Base-by-base conservation (phyloP, 2,329 filamentous ascomycete species). In the Aspergillus caelatus region DNA sequence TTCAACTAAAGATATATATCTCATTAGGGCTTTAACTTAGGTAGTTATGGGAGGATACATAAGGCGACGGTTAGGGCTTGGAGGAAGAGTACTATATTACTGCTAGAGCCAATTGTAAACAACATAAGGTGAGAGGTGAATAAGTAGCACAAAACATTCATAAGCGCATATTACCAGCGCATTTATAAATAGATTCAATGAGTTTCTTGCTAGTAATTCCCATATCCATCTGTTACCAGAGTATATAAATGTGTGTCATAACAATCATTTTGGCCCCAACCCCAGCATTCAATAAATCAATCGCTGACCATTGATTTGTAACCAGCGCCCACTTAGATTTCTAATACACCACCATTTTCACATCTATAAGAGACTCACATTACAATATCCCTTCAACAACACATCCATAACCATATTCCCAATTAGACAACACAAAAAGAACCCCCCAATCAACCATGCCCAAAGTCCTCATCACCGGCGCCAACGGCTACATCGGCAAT, bases 401-500 rank as follows among this genome's bases (percentile, higher is more conserved):
- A 36, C 3, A 4, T 26, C 26, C 26, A 26, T 26, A 16, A 36
- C 12, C 34, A 5, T 50, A 9, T 16, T 4, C 23, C 11, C 1
- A 19, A 19, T 8, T 16, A 10, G 5, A 16, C 8, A 50, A 30
- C 11, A 19, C 14, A 19, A 30, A 14, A 26, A 26, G 4, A 26
- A 26, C 3, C 2, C 3, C 6, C 5, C 1, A 50, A 50, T 30
- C 23, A 28, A n/a, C n/a, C 9, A 50, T 50, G 46, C 46, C 46
- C 8, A 28, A 19, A 5, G 64, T 63, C 36, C 61, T 65, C 43
- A 48, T 65, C 23, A 65, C 63, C 28, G 57, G 63, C 28, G 63
- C 63, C 12, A 63, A 65, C 19, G 63, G 63, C 41, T 65, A 65
- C 48, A 65, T 65, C 48, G 61, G 63, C 41, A 65, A 63, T 28